Evolutionary conservation across 306 rosid genomes (phyloP).

Genomic region (Benincasa hispida): DNA sequence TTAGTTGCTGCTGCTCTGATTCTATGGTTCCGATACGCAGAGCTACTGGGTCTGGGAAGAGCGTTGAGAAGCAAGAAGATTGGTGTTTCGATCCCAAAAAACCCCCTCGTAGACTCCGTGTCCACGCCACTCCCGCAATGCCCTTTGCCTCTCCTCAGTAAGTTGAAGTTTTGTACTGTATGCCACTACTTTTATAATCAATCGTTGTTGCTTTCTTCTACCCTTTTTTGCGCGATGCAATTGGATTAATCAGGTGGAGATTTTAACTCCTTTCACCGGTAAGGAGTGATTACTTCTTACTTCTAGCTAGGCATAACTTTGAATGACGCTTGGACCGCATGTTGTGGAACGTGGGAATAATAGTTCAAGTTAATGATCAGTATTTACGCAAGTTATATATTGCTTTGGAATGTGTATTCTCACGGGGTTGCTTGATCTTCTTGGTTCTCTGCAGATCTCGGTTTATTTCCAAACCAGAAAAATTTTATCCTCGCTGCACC

Average conservation of each 20-base stretch:
- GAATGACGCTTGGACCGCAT: background rate
- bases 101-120: constrained; percentile 41
- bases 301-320: background rate
- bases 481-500: constrained; percentile 56
- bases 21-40: constrained; percentile 54
- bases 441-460: constrained; percentile 37
- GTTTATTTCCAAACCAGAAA: constrained; percentile 43
- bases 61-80: constrained; percentile 41
- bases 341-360: background rate
- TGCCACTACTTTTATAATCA: background rate
- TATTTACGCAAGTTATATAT: background rate
- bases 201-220: background rate
- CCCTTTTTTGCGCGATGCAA: background rate
- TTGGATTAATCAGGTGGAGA: background rate
- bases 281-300: background rate
- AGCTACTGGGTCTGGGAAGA: constrained; percentile 27
- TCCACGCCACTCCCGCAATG: constrained; percentile 59
- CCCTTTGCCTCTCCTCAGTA: constrained; percentile 77
- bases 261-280: background rate
- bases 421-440: background rate
- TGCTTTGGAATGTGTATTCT: background rate
- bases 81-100: constrained; percentile 47
- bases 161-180: constrained; percentile 2
- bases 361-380: background rate
- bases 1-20: constrained; percentile 52